phyloP scores from a whole-genome alignment of 2,329 filamentous ascomycete species.

The Shiraia bambusicola region DNA sequence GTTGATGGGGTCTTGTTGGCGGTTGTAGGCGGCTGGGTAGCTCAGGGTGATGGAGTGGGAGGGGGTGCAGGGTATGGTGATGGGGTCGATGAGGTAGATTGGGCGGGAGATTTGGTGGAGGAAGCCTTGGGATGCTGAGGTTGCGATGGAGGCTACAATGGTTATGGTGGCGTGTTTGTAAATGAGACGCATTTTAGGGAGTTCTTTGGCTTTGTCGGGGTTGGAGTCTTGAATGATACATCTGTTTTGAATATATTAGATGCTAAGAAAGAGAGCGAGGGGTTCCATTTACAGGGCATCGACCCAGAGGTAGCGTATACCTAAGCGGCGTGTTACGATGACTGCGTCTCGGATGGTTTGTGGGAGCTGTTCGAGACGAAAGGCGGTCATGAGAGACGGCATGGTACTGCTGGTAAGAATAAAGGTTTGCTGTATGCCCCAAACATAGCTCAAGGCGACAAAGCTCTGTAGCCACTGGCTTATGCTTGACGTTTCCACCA shows the following conservation, averaged over 20 bases:
- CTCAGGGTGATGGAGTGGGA: slow-evolving; percentile 2
- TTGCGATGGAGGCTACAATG: slow-evolving; percentile 8
- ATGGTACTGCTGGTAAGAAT: slow-evolving; percentile 1
- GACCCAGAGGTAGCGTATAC: slow-evolving; percentile 12
- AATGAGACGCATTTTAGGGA: slow-evolving; percentile 10
- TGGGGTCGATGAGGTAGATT: slow-evolving; percentile 8
- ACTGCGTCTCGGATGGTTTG: slow-evolving; percentile 13
- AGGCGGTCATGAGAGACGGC: background rate
- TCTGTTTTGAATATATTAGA: background rate
- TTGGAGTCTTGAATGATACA: slow-evolving; percentile 11
- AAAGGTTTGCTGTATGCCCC: slow-evolving; percentile 7
- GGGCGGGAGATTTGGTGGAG: slow-evolving; percentile 1
- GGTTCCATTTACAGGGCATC: slow-evolving; percentile 9
- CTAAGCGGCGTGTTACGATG: slow-evolving; percentile 8
- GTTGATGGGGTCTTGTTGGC: slow-evolving; percentile 10
- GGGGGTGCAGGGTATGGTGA: slow-evolving; percentile 1
- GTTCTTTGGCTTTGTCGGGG: slow-evolving; percentile 7
- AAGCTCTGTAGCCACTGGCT: background rate
- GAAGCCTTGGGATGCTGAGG: slow-evolving; percentile 9
- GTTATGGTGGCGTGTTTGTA: slow-evolving; percentile 10
- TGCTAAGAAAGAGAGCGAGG: background rate
- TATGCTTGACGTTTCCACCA: background rate
- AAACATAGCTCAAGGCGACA: slow-evolving; percentile 9
- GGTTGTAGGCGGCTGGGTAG: slow-evolving; percentile 8
- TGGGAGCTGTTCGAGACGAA: slow-evolving; percentile 5